Evolutionary conservation across 768 basidiomycete genomes (phyloP).

Genomic region (Pulveroboletus sp.): DNA sequence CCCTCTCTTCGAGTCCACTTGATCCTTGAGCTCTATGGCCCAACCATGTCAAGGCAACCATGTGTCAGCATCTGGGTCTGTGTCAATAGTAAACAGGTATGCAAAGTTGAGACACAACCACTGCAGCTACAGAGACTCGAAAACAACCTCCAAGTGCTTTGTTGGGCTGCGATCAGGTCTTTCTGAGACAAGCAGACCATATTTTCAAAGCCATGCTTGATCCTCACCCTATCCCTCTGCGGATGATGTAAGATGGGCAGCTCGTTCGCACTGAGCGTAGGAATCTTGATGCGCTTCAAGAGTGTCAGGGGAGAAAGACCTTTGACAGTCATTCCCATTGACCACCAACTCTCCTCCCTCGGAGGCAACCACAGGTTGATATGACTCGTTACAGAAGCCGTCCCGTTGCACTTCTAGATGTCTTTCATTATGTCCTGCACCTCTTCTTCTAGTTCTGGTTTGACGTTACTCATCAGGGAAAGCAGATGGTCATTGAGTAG

Average conservation of each 20-base stretch:
- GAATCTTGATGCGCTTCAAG: slow-evolving; percentile 42
- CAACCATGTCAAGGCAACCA: slow-evolving; percentile 55
- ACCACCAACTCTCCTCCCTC: slow-evolving; percentile 43
- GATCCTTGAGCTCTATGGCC: slow-evolving; percentile 27
- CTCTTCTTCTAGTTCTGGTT: slow-evolving; percentile 54
- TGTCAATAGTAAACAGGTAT: slow-evolving; percentile 50
- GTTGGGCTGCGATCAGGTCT: slow-evolving; percentile 35
- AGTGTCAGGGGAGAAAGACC: slow-evolving; percentile 46
- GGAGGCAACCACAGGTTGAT: slow-evolving; percentile 58
- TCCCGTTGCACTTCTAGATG: slow-evolving; percentile 59
- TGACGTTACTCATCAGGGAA: slow-evolving; percentile 53
- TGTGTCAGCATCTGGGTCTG: slow-evolving; percentile 21
- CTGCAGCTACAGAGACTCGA: slow-evolving; percentile 51
- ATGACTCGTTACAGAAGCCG: slow-evolving; percentile 50
- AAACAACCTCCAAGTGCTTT: slow-evolving; percentile 58
- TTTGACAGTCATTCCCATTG: slow-evolving; percentile 44
- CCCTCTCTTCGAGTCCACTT: slow-evolving; percentile 4
- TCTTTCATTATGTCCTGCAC: slow-evolving; percentile 56
- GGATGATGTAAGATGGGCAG: slow-evolving; percentile 48
- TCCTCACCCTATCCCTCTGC: slow-evolving; percentile 27
- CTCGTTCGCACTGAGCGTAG: slow-evolving; percentile 34
- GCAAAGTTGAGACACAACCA: too few relatives aligned
- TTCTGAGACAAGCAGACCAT: slow-evolving; percentile 18
- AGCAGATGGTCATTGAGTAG: slow-evolving; percentile 68
- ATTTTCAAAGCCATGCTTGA: slow-evolving; percentile 26